Evolutionary conservation across 202 grass and related monocot species (phyloP).

Genomic region (Setaria viridis): DNA sequence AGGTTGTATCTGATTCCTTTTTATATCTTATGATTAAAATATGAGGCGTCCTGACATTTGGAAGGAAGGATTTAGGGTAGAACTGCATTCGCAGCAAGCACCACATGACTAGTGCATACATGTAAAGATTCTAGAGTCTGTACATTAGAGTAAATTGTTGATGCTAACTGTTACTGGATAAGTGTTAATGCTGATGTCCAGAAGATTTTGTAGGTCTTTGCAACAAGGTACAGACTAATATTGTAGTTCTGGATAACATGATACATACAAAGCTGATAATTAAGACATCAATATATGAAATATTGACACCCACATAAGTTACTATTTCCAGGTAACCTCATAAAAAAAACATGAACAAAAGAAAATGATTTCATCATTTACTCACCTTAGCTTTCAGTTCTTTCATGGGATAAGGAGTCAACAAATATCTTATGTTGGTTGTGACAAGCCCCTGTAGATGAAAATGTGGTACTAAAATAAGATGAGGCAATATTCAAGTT

Average conservation of each 20-base stretch:
- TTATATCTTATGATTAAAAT: background rate
- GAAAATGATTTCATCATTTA: background rate
- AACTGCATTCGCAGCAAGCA: background rate
- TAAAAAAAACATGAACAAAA: background rate
- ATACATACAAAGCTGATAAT: background rate
- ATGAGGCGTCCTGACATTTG: too few species aligned
- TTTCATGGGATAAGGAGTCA: slow-evolving; percentile 34
- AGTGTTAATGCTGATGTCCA: background rate
- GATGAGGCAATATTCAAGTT: background rate
- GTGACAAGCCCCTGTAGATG: slow-evolving; percentile 23
- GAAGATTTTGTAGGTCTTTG: background rate
- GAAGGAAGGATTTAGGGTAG: background rate
- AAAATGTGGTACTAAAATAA: background rate
- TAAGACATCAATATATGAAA: background rate
- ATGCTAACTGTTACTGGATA: background rate
- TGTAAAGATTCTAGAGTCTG: background rate
- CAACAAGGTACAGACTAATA: background rate
- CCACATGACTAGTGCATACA: background rate
- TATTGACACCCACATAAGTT: background rate
- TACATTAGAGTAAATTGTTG: background rate
- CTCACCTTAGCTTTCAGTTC: slow-evolving; percentile 27
- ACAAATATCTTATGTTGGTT: slow-evolving; percentile 35
- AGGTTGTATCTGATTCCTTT: background rate
- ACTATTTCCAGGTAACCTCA: too few species aligned
- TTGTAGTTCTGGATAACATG: background rate